Conservation (phyloP, 306 rosid species). For the Cicer yamashitae region DNA sequence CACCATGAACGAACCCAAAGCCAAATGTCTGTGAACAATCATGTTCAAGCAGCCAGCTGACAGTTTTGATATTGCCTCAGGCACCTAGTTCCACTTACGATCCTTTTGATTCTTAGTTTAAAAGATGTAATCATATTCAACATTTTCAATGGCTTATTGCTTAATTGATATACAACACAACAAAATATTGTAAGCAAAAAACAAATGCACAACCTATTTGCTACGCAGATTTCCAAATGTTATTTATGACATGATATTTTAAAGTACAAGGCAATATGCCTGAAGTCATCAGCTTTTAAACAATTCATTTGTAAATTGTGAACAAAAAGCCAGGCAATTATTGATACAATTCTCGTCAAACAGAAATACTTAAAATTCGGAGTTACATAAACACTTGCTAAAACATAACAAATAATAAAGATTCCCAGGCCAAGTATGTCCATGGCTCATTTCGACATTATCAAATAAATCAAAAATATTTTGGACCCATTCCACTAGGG, state of each 20-base stretch:
- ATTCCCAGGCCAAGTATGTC: constrained; percentile 44
- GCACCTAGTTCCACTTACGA: not conserved
- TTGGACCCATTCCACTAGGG: constrained; percentile 14
- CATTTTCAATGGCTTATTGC: not conserved
- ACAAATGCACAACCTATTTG: not conserved
- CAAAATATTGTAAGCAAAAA: not conserved
- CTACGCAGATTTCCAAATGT: constrained; percentile 14
- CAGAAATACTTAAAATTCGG: constrained; percentile 36
- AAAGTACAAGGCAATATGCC: constrained; percentile 37
- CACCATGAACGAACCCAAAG: not conserved
- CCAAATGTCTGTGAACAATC: constrained; percentile 2
- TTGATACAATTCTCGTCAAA: constrained; percentile 51
- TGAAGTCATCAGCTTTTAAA: constrained; percentile 42
- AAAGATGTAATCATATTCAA: not conserved
- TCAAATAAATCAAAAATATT: constrained; percentile 51
- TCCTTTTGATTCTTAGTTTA: not conserved
- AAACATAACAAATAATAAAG: constrained; percentile 38
- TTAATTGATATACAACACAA: not conserved
- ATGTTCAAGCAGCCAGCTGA: not conserved
- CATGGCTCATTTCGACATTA: constrained; percentile 59
- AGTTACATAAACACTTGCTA: constrained; percentile 52
- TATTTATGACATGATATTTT: not conserved
- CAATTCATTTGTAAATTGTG: constrained; percentile 34
- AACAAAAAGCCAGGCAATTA: constrained; percentile 55
- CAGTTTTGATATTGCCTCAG: constrained; percentile 9